These are phyloP conservation scores for Neoboletus subvelutipes DNA, from an alignment of 768 basidiomycete species.

Conservation along the genomic window DNA sequence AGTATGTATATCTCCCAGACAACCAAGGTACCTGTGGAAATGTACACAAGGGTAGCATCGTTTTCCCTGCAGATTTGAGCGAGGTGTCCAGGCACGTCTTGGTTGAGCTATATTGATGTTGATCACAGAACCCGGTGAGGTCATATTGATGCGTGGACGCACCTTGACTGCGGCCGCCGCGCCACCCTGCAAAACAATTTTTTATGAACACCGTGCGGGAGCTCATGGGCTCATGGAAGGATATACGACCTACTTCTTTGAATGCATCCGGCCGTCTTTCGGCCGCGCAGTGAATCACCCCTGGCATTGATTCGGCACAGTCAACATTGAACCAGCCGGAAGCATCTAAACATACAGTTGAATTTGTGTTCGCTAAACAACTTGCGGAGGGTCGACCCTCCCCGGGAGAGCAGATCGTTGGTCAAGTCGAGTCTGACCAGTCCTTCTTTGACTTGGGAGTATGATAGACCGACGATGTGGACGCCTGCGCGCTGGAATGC, in stretches of 20 bases:
- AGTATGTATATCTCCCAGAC: neutral
- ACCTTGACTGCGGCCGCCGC: constrained; percentile 68
- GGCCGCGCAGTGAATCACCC: constrained; percentile 94
- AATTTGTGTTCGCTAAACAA: constrained; percentile 62
- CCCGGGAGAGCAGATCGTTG: constrained; percentile 36
- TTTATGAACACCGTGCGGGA: neutral
- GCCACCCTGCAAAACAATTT: constrained; percentile 38
- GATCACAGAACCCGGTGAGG: neutral
- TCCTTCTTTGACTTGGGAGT: constrained; percentile 59
- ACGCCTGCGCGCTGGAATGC: constrained; percentile 53
- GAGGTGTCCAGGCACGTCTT: constrained; percentile 68
- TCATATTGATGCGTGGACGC: constrained; percentile 13
- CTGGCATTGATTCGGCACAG: constrained; percentile 34
- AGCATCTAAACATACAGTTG: constrained; percentile 53
- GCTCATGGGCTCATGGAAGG: neutral
- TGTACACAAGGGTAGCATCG: constrained; percentile 77
- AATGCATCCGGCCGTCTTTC: constrained; percentile 92
- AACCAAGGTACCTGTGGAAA: constrained; percentile 72
- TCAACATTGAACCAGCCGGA: constrained; percentile 6
- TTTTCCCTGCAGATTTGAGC: constrained; percentile 62
- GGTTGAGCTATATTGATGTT: constrained; percentile 63
- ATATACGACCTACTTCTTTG: constrained; percentile 60
- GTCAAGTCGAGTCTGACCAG: constrained; percentile 67
- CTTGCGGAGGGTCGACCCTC: constrained; percentile 44
- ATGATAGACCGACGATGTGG: constrained; percentile 67